A percentile compares a stretch with the other conserved stretches of the same genome.
These are phyloP conservation scores for Elymus sibiricus DNA, from an alignment of 176 grass and related monocot species.

Conservation along the genomic window DNA sequence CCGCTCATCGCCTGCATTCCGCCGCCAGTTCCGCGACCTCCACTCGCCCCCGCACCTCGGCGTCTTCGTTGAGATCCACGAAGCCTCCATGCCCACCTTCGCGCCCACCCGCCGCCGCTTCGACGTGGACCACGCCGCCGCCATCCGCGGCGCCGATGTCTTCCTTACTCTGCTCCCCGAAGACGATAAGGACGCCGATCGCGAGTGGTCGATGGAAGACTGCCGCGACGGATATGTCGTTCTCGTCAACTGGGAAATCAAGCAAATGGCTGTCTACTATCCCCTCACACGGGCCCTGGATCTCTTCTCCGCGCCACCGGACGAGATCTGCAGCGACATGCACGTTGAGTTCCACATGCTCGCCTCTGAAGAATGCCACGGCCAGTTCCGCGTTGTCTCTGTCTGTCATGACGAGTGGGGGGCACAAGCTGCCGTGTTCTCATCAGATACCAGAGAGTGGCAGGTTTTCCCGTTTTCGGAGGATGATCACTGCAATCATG, in stretches of 20 bases:
- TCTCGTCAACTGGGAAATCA: neutral
- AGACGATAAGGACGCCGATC: neutral
- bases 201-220: neutral
- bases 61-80: neutral
- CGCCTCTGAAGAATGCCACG: neutral
- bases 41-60: neutral
- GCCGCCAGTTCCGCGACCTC: neutral
- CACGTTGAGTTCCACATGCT: neutral
- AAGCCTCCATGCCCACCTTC: neutral
- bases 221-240: neutral
- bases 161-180: neutral
- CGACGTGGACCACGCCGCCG: neutral
- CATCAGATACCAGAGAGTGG: neutral
- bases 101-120: neutral
- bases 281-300: neutral
- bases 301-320: neutral
- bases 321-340: neutral
- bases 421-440: neutral
- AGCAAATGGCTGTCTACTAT: neutral
- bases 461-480: neutral
- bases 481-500: neutral
- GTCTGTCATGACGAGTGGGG: neutral
- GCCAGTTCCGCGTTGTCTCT: neutral
- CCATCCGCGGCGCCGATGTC: neutral
- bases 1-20: neutral